phyloP scores from a whole-genome alignment of 441 rosid genomes.

The Aquilaria agallochum region DNA sequence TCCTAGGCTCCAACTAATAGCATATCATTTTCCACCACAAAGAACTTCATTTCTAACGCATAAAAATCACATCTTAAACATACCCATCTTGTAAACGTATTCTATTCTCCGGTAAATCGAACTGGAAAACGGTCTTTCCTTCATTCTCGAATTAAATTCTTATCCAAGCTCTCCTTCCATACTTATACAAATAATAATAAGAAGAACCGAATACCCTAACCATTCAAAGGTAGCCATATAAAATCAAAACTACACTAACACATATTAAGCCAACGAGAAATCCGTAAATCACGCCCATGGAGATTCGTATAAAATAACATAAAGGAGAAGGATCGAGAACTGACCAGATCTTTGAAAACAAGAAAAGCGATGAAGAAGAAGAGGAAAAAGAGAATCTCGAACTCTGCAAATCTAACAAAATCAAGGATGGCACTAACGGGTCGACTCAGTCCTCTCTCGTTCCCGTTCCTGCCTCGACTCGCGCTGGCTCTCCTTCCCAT shows the following conservation, averaged over 20 bases:
- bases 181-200: too few species aligned
- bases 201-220: too few species aligned
- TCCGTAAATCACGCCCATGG: neutral
- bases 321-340: neutral
- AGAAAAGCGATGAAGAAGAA: slow-evolving; percentile 58
- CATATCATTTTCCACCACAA: too few species aligned
- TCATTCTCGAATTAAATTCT: too few species aligned
- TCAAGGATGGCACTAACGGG: slow-evolving; percentile 42
- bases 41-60: too few species aligned
- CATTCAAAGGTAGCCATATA: neutral
- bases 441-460: slow-evolving; percentile 47
- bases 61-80: too few species aligned
- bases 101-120: too few species aligned
- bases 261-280: too few species aligned
- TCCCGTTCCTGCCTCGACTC: slow-evolving; percentile 33
- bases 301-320: neutral
- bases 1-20: too few species aligned
- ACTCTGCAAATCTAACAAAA: slow-evolving; percentile 60
- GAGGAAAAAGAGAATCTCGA: slow-evolving; percentile 71
- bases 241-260: neutral
- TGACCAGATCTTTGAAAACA: slow-evolving; percentile 74
- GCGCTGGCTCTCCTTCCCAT: slow-evolving; percentile 40
- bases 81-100: too few species aligned
- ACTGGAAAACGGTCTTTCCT: too few species aligned
- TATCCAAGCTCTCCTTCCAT: too few species aligned